Evolutionary conservation across 1,284 basidiomycete species (phyloP), one percentile per base, ranked within the genome.

Genomic region (Rhodotorula sp.): DNA sequence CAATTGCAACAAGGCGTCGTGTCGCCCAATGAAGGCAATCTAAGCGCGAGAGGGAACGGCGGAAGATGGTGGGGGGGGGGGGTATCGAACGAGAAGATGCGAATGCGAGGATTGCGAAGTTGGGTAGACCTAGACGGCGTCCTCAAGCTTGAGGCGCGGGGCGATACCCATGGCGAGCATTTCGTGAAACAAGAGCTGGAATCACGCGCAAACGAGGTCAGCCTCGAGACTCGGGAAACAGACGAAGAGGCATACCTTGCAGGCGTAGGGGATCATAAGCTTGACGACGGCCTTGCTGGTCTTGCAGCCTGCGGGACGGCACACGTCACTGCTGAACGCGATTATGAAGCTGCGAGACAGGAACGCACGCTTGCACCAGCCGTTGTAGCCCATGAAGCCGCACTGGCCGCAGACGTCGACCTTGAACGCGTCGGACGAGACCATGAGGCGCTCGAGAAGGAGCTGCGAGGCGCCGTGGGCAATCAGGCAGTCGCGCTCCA

Each of bases 181-280:
- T 62, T 78, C 72, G 51, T 69, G 67, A 44, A 60, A 65, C 40
- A 48, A 50, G 5, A 63, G 62, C 44, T 47, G 8, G 8, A 16
- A 6, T 47, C 22, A 13, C 22, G 34, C 7, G 26, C 1, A 11
- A 44, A 44, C 16, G 40, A 11, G 40, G 47, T 31, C n/a, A 68
- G 58, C 22, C n/a, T 24, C 13, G 15, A 2, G 8, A 11, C 11
- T 3, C n/a, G 18, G 56, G 44, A 28, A 18, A 28, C 48, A 52
- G 24, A 7, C 22, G 22, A 20, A 6, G 16, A 50, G 10, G 57
- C 99, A 83, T 70, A 99, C 81, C 81, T 99, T 99, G 64, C 94
- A 94, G 15, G 95, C 96, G 79, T 99, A 99, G 1, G 96, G 96
- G 67, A 99, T 94, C n/a, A 91, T 95, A 72, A 99, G 84, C 78